phyloP scores from a whole-genome alignment of 2,329 filamentous ascomycete species.

The Aspergillus hiratsukae region DNA sequence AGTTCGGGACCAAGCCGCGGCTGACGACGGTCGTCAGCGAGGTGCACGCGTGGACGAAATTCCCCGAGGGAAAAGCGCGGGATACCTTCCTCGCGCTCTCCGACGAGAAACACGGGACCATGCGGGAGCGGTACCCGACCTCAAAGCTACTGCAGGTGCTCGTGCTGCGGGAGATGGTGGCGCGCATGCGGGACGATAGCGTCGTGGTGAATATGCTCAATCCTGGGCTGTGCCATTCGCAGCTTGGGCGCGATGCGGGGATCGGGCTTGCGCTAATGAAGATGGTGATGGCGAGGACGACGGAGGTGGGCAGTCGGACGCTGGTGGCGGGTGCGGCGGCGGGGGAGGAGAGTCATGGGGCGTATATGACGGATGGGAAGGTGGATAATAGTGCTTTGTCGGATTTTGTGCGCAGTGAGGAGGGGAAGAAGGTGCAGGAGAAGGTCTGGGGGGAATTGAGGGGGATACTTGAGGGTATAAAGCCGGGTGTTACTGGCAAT shows the following conservation, averaged over 20 bases:
- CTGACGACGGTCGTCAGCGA: constrained; percentile 39
- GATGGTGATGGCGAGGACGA: constrained; percentile 37
- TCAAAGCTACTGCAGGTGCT: constrained; percentile 50
- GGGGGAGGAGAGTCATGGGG: constrained; percentile 44
- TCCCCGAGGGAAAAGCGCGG: constrained; percentile 36
- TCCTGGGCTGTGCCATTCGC: constrained; percentile 51
- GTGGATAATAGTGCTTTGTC: constrained; percentile 25
- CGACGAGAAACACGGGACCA: constrained; percentile 30
- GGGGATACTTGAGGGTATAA: constrained; percentile 39
- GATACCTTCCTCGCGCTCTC: constrained; percentile 38
- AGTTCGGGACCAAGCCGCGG: constrained; percentile 29
- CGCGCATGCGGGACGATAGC: constrained; percentile 20
- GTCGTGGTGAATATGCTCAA: constrained; percentile 51
- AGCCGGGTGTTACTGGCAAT: constrained; percentile 32
- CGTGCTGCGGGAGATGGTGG: constrained; percentile 37
- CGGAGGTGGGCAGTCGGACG: constrained; percentile 48
- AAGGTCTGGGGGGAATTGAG: constrained; percentile 44
- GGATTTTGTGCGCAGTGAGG: constrained; percentile 36
- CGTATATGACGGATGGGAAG: constrained; percentile 41
- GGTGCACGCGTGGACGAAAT: constrained; percentile 37
- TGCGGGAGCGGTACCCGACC: constrained; percentile 41
- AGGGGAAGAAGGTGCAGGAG: constrained; percentile 35
- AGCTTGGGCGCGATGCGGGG: constrained; percentile 38
- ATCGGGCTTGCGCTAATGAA: constrained; percentile 13
- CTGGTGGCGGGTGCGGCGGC: constrained; percentile 35